Evolutionary conservation across 148 eudicot species (phyloP).

Genomic region (Euryodendron excelsum): DNA sequence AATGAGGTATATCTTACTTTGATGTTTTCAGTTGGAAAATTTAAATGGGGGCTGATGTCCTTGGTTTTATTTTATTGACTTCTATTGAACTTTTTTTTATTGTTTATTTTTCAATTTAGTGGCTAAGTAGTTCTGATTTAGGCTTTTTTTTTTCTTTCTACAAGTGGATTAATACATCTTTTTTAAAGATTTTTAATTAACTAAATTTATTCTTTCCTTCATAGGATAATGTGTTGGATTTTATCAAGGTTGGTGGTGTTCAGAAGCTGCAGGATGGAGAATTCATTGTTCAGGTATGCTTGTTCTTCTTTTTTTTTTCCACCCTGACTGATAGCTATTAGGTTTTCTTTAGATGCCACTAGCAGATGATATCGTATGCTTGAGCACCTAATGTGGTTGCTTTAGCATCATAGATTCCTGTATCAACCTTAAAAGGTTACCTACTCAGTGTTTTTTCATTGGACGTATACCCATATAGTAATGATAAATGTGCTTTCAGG

Average conservation of each 20-base stretch:
- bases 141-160: no score
- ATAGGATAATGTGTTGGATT: conserved; percentile 86
- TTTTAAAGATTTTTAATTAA: not conserved
- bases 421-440: not conserved
- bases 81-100: not conserved
- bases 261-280: conserved; percentile 89
- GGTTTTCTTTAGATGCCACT: not conserved
- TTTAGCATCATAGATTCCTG: not conserved
- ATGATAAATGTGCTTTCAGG: conserved; percentile 41
- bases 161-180: not conserved
- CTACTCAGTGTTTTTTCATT: not conserved
- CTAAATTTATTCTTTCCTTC: not conserved
- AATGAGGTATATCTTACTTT: conserved; percentile 62
- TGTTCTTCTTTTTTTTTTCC: not conserved
- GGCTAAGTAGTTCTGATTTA: not conserved
- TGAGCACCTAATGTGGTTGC: not conserved
- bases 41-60: not conserved
- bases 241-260: conserved; percentile 77
- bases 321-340: not conserved
- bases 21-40: not conserved
- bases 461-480: conserved; percentile 4
- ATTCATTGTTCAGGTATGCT: conserved; percentile 73
- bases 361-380: not conserved
- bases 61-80: not conserved
- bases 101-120: not conserved